Conservation (phyloP, 2,329 filamentous ascomycete genomes). For the Alternaria triticimaculans region DNA sequence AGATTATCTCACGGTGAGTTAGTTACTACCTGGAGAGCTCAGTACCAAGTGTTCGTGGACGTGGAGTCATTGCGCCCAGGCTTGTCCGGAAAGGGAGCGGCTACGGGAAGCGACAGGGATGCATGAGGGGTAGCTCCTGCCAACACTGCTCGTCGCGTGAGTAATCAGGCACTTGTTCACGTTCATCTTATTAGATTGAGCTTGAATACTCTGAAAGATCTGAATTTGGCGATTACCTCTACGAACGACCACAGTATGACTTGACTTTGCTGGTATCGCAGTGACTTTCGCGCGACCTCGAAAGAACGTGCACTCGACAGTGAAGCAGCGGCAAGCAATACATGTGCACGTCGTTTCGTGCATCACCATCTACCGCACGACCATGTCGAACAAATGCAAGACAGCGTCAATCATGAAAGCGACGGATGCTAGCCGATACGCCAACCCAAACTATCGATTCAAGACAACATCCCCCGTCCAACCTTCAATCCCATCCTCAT, state of each 20-base stretch:
- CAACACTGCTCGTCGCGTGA: not conserved
- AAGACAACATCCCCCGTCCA: not conserved
- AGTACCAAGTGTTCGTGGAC: not conserved
- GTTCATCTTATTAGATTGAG: too few relatives aligned
- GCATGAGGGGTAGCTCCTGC: not conserved
- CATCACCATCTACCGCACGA: not conserved
- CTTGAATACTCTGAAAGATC: too few relatives aligned
- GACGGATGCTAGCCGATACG: not conserved
- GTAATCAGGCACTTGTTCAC: too few relatives aligned
- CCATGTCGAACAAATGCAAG: not conserved
- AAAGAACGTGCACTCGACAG: not conserved
- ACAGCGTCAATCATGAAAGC: not conserved
- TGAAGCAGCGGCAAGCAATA: not conserved
- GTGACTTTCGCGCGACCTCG: not conserved
- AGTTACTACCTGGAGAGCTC: not conserved
- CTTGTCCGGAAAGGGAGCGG: not conserved
- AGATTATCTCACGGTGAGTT: not conserved
- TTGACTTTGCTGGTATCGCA: too few relatives aligned
- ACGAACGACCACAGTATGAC: not conserved
- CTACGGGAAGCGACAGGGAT: not conserved
- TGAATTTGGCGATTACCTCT: not conserved
- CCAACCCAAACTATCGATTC: not conserved
- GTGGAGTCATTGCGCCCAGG: not conserved
- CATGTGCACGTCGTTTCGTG: not conserved
- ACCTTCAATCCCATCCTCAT: not conserved